A percentile compares a stretch with the other conserved stretches of the same genome.
phyloP scores from a whole-genome alignment of 495 filamentous ascomycete species.

The Xylaria grammica region DNA sequence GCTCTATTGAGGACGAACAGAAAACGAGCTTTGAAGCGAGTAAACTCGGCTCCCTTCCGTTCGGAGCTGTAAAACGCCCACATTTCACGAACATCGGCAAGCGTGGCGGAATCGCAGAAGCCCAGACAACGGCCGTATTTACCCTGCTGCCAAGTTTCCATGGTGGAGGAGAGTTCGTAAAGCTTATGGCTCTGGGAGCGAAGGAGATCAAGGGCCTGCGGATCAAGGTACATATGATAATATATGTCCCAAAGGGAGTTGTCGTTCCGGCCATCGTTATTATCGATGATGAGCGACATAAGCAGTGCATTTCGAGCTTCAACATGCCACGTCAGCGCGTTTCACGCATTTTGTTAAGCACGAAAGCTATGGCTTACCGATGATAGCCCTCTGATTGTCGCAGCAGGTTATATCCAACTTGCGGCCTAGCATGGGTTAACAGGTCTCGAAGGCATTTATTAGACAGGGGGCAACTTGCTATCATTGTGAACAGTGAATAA shows the following conservation, averaged over 20 bases:
- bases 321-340: constrained; percentile 8
- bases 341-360: not conserved
- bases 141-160: constrained; percentile 29
- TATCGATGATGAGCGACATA: constrained; percentile 35
- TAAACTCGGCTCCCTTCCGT: not conserved
- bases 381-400: constrained; percentile 32
- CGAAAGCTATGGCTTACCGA: constrained; percentile 25
- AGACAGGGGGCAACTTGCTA: constrained; percentile 15
- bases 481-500: constrained; percentile 37
- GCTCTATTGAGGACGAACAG: not conserved
- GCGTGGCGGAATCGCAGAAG: constrained; percentile 35
- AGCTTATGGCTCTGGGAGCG: constrained; percentile 32
- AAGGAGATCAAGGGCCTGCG: constrained; percentile 22
- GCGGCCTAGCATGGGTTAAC: constrained; percentile 8
- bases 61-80: constrained; percentile 31
- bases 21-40: constrained; percentile 23
- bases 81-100: constrained; percentile 28
- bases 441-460: not conserved
- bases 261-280: not conserved
- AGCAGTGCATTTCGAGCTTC: constrained; percentile 40
- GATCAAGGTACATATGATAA: constrained; percentile 32
- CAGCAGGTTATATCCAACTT: constrained; percentile 41
- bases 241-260: constrained; percentile 33
- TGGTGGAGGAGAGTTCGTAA: constrained; percentile 18
- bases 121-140: constrained; percentile 32